These are phyloP conservation scores for Lodderomyces theae DNA, from an alignment of 1,139 yeast genomes.

Conservation along the genomic window DNA sequence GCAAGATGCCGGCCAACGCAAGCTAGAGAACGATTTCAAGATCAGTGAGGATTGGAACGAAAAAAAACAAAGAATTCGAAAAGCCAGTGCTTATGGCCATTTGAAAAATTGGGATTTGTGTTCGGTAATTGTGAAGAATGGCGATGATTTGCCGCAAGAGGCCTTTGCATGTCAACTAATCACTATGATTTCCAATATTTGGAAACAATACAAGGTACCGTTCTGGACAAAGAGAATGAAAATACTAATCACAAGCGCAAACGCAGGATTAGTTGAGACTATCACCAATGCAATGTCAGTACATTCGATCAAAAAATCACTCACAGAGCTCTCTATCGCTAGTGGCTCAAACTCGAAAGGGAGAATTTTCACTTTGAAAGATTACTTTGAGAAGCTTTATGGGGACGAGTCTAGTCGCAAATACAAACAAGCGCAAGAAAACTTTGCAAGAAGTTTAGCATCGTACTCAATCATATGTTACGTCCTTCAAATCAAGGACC, in stretches of 20 bases:
- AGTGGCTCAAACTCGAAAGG: conserved; percentile 68
- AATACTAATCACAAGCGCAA: conserved; percentile 84
- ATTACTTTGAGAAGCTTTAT: conserved; percentile 72
- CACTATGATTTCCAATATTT: conserved; percentile 77
- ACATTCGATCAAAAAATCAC: conserved; percentile 88
- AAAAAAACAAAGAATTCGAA: conserved; percentile 75
- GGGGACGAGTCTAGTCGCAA: conserved; percentile 55
- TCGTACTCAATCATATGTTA: conserved; percentile 88
- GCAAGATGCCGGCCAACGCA: conserved; percentile 81
- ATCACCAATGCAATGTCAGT: conserved; percentile 90
- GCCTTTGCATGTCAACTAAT: conserved; percentile 96
- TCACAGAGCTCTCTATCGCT: conserved; percentile 69
- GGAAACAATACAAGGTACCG: conserved; percentile 65
- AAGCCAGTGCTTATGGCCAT: conserved; percentile 78
- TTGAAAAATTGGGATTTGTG: conserved; percentile 89
- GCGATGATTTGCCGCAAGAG: conserved; percentile 92
- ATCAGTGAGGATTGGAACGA: conserved; percentile 92
- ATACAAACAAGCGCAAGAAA: conserved; percentile 72
- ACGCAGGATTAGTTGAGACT: conserved; percentile 90
- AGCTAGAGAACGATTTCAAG: conserved; percentile 85
- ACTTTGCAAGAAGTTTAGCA: conserved; percentile 82
- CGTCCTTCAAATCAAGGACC: conserved; percentile 84
- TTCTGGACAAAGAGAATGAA: conserved; percentile 95
- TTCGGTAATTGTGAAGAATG: conserved; percentile 93
- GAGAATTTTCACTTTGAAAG: conserved; percentile 65